Evolutionary conservation across 164 flowering plant genomes (phyloP).

Genomic region (Annona squamosa): DNA sequence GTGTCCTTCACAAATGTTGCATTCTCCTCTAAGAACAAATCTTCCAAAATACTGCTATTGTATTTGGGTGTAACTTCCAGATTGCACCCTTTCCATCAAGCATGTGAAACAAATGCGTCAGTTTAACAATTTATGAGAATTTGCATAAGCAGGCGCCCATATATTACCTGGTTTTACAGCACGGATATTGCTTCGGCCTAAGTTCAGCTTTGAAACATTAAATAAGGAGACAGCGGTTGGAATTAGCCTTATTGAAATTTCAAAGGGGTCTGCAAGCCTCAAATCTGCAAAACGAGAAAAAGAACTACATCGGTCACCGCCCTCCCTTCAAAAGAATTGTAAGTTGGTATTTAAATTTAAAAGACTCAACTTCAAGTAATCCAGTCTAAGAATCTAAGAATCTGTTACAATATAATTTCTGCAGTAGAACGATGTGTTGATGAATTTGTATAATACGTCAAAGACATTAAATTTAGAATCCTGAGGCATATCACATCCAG

Average conservation of each 20-base stretch:
- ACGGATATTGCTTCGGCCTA: slow-evolving; percentile 60
- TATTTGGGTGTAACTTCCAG: slow-evolving; percentile 64
- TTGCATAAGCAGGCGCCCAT: neutral
- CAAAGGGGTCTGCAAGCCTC: slow-evolving; percentile 39
- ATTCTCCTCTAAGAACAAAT: slow-evolving; percentile 70
- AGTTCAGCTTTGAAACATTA: slow-evolving; percentile 39
- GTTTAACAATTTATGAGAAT: neutral
- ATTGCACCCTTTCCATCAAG: slow-evolving; percentile 19
- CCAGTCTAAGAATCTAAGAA: neutral
- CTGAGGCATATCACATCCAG: neutral
- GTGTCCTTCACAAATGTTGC: slow-evolving; percentile 37
- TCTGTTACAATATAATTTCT: neutral
- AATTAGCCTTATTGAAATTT: slow-evolving; percentile 54
- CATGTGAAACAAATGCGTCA: neutral
- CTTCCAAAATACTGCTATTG: slow-evolving; percentile 85
- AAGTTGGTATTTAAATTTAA: too few relatives aligned
- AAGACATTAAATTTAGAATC: neutral
- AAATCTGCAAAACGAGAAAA: slow-evolving; percentile 24
- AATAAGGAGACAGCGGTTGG: slow-evolving; percentile 66
- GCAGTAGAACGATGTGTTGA: neutral
- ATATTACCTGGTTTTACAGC: slow-evolving; percentile 47
- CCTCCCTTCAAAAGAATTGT: neutral
- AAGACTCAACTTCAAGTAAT: neutral
- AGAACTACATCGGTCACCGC: slow-evolving; percentile 1
- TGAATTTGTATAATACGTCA: neutral